These are phyloP conservation scores for Penicillium decumbens DNA, from an alignment of 2,329 filamentous ascomycete genomes.

Conservation along the genomic window DNA sequence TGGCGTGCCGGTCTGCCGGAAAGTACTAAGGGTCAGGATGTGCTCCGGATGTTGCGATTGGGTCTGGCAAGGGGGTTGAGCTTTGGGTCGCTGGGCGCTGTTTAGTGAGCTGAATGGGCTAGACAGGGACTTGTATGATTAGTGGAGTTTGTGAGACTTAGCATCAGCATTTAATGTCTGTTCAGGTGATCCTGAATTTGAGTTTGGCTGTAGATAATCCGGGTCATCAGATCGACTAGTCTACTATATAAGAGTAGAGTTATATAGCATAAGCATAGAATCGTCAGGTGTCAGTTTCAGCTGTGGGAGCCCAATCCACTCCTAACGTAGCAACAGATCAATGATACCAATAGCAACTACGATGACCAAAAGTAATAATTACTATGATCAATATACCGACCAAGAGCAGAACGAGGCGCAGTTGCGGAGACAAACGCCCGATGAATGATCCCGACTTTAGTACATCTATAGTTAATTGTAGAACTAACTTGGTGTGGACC, in stretches of 20 bases:
- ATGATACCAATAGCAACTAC: not conserved
- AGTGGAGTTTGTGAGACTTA: not conserved
- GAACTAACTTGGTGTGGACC: not conserved
- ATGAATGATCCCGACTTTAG: constrained; percentile 3
- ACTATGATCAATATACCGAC: not conserved
- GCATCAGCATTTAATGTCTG: not conserved
- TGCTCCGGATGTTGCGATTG: constrained; percentile 68
- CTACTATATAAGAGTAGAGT: no score
- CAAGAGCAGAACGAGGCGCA: constrained; percentile 6
- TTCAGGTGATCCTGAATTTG: not conserved
- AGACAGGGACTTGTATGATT: constrained; percentile 8
- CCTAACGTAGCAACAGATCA: not conserved
- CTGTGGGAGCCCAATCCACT: constrained; percentile 13
- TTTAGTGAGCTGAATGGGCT: constrained; percentile 13
- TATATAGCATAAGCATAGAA: no score
- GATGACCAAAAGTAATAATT: no score
- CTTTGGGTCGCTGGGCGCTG: constrained; percentile 31
- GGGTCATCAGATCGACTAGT: not conserved
- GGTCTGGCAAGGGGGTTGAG: constrained; percentile 68
- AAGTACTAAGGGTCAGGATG: constrained; percentile 59
- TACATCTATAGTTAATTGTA: no score
- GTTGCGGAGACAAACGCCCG: constrained; percentile 4
- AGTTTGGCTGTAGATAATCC: not conserved
- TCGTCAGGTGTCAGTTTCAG: not conserved
- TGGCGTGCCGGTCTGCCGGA: constrained; percentile 60